Evolutionary conservation across 176 grass and related monocot species (phyloP).

Genomic region (Canna indica): DNA sequence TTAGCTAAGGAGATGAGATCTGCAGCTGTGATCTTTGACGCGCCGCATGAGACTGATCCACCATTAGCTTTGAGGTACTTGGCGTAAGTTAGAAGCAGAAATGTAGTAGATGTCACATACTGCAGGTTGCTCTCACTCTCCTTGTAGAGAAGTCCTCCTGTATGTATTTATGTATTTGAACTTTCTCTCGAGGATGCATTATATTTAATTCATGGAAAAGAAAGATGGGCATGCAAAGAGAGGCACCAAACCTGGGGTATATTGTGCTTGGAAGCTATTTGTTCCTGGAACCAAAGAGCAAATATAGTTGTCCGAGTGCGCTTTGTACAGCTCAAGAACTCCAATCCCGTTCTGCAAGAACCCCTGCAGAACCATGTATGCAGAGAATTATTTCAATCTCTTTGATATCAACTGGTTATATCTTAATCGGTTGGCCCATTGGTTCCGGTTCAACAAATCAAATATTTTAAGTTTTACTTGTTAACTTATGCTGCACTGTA

Average conservation of each 20-base stretch:
- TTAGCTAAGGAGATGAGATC: conserved; percentile 45
- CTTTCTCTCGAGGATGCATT: no score
- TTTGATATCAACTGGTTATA: no score
- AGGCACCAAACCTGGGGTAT: conserved; percentile 40
- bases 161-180: no score
- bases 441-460: no score
- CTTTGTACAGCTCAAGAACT: conserved; percentile 45
- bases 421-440: no score
- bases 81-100: conserved; percentile 67
- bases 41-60: conserved; percentile 19
- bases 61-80: conserved; percentile 39
- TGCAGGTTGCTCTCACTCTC: conserved; percentile 64
- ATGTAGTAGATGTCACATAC: conserved; percentile 73
- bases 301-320: conserved; percentile 57
- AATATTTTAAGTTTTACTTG: no score
- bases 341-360: conserved; percentile 37
- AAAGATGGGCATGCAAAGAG: background rate
- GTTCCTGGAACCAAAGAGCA: conserved; percentile 56
- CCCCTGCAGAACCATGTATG: conserved; percentile 10
- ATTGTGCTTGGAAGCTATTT: conserved; percentile 49
- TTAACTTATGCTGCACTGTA: background rate
- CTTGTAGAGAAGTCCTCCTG: conserved; percentile 56
- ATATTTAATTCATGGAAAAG: no score
- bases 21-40: conserved; percentile 19
- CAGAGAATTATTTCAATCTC: background rate